Evolutionary conservation across 192 early-diverging fungal species (phyloP).

Genomic region (Phycomyces nitens): DNA sequence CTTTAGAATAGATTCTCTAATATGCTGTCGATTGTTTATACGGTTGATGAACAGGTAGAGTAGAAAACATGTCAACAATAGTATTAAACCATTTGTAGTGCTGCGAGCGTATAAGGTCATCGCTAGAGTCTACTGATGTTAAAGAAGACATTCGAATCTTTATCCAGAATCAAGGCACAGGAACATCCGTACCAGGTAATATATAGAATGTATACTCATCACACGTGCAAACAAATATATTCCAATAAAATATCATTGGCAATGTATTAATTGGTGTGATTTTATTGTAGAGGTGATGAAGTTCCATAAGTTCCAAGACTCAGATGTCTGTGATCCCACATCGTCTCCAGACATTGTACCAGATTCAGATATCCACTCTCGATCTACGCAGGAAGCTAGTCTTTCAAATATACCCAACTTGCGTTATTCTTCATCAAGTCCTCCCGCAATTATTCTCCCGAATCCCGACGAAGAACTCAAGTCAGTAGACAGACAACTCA

Average conservation of each 20-base stretch:
- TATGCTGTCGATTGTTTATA: slow-evolving; percentile 62
- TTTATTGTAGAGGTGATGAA: too few relatives aligned
- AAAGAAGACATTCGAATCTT: slow-evolving; percentile 63
- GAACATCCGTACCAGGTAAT: slow-evolving; percentile 44
- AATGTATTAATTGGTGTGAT: too few relatives aligned
- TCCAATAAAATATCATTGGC: too few relatives aligned
- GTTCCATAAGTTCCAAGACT: background rate
- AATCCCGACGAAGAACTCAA: slow-evolving; percentile 23
- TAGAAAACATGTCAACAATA: slow-evolving; percentile 1
- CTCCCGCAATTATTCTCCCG: slow-evolving; percentile 8
- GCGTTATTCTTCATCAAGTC: background rate
- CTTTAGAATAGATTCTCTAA: slow-evolving; percentile 55
- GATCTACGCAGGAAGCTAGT: too few relatives aligned
- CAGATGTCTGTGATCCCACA: background rate
- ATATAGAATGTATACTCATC: background rate
- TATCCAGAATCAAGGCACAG: slow-evolving; percentile 60
- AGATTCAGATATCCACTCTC: background rate
- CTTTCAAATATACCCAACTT: too few relatives aligned
- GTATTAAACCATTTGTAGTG: too few relatives aligned
- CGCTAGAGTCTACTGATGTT: slow-evolving; percentile 62
- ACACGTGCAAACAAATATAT: too few relatives aligned
- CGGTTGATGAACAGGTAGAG: slow-evolving; percentile 64
- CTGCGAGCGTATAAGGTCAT: slow-evolving; percentile 65
- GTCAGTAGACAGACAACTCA: slow-evolving; percentile 15
- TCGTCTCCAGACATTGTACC: background rate